A percentile compares a stretch with the other conserved stretches of the same genome.
Conservation (phyloP, 1,284 basidiomycete species). For the Ceratobasidium sp. region DNA sequence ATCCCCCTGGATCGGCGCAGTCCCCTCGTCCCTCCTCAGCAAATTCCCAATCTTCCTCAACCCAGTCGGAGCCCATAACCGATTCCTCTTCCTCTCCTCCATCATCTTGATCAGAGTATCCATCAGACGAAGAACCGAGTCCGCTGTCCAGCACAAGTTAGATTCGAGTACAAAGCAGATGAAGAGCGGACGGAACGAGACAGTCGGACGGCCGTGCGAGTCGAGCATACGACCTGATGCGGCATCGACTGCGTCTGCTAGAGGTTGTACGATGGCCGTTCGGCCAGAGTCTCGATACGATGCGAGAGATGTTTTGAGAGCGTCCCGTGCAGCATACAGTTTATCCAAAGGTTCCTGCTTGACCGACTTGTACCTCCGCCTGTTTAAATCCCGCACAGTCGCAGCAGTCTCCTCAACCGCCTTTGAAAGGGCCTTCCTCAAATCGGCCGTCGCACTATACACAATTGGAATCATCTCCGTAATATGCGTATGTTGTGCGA, state of each 20-base stretch:
- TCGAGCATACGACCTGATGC: constrained; percentile 51
- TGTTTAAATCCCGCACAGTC: constrained; percentile 61
- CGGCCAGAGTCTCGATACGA: constrained; percentile 59
- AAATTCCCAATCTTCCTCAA: constrained; percentile 59
- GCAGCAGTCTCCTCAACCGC: constrained; percentile 55
- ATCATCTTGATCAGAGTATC: constrained; percentile 59
- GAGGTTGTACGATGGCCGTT: constrained; percentile 62
- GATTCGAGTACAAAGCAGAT: constrained; percentile 62
- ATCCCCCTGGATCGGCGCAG: constrained; percentile 56
- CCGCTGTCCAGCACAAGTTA: constrained; percentile 58
- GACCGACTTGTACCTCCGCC: constrained; percentile 58
- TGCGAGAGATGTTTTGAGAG: constrained; percentile 56
- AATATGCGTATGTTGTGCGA: constrained; percentile 57
- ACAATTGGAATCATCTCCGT: constrained; percentile 64
- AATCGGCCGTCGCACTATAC: constrained; percentile 57
- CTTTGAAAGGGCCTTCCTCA: constrained; percentile 57
- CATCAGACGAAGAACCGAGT: constrained; percentile 60
- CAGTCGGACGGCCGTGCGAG: constrained; percentile 35
- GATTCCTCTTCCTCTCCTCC: constrained; percentile 55
- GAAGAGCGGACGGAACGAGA: constrained; percentile 58
- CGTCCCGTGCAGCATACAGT: constrained; percentile 57
- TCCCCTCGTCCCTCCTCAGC: constrained; percentile 50
- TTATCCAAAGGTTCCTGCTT: constrained; percentile 51
- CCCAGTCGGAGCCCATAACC: constrained; percentile 65
- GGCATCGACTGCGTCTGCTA: constrained; percentile 55